Evolutionary conservation across 352 stramenopile species (phyloP), one percentile per base, ranked within the genome.

Genomic region (Aphanomyces euteiches): DNA sequence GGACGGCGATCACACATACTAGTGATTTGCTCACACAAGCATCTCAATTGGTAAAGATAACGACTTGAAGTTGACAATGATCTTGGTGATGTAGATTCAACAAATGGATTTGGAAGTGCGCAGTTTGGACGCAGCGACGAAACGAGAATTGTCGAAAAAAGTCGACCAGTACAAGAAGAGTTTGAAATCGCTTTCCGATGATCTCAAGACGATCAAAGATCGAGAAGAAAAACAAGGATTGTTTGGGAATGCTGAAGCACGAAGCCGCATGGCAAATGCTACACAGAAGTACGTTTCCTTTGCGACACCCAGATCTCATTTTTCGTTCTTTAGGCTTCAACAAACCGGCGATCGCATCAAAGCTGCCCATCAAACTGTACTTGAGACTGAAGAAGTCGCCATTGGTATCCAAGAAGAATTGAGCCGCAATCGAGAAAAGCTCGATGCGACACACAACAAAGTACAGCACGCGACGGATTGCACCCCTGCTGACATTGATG

Each of bases 161-260:
- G 85, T 95, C 43, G 85, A 93, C 65, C 87, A 95, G 76, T 95
- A 95, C 82, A 92, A 92, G 72, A 95, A 95, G 73, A 93, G 84
- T 45, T 74, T 95, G 54, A 84, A 81, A n/a, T 91, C 85, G 43
- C 74, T 95, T n/a, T 79, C 79, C 8, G 80, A 83, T 5, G 87
- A 95, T 47, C 83, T 92, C 69, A 93, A 88, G 75, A 82, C 77
- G 71, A 92, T 93, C 57, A 80, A 83, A 10, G 87, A 92, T 28
- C 91, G 91, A 56, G 87, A 93, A 66, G 87, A 95, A 63, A 81
- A 87, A 19, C 81, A 92, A 65, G 87, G 87, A 28, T 80, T 95
- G 39, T 93, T 95, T 68, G 85, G 87, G 53, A 92, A 82, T 4
- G 72, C 73, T 6, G 87, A 93, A 41, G 80, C 92, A 41, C 85